Evolutionary conservation across 2,329 filamentous ascomycete genomes (phyloP).

Genomic region (Fusarium beomiforme): DNA sequence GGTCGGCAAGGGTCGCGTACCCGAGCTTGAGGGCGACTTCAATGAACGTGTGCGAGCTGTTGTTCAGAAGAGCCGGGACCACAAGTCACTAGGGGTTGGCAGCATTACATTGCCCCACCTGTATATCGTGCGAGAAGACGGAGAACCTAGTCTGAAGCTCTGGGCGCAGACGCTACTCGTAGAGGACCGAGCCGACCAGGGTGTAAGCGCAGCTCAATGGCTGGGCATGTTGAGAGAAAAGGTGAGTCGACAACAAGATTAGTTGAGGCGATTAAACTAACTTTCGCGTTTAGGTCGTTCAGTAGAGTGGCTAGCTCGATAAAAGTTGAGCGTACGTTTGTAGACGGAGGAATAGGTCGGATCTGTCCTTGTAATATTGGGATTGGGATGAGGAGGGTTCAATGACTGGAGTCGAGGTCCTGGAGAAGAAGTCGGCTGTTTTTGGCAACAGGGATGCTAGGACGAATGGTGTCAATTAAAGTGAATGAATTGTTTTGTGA

Average conservation of each 20-base stretch:
- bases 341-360: constrained; percentile 30
- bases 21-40: constrained; percentile 93
- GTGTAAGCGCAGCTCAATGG: constrained; percentile 92
- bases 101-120: constrained; percentile 93
- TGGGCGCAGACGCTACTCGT: constrained; percentile 97
- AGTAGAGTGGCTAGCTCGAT: constrained; percentile 41
- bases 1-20: constrained; percentile 88
- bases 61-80: constrained; percentile 90
- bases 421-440: constrained; percentile 29
- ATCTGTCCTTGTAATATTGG: constrained; percentile 38
- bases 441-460: constrained; percentile 29
- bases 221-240: constrained; percentile 93
- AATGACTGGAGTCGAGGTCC: constrained; percentile 39
- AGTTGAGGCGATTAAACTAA: constrained; percentile 20
- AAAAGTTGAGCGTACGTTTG: constrained; percentile 16
- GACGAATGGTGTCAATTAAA: constrained; percentile 41
- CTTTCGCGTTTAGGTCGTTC: constrained; percentile 45
- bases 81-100: constrained; percentile 86
- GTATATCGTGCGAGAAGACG: constrained; percentile 94
- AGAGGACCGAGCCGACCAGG: constrained; percentile 94
- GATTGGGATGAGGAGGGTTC: constrained; percentile 32
- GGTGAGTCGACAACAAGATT: constrained; percentile 61
- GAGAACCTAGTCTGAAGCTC: constrained; percentile 91
- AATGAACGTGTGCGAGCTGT: constrained; percentile 93
- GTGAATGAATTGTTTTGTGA: constrained; percentile 37